Percentiles rank a stretch among this genome's conserved stretches.
phyloP scores from a whole-genome alignment of 371 early-diverging fungal species.

The Mycotypha africana region DNA sequence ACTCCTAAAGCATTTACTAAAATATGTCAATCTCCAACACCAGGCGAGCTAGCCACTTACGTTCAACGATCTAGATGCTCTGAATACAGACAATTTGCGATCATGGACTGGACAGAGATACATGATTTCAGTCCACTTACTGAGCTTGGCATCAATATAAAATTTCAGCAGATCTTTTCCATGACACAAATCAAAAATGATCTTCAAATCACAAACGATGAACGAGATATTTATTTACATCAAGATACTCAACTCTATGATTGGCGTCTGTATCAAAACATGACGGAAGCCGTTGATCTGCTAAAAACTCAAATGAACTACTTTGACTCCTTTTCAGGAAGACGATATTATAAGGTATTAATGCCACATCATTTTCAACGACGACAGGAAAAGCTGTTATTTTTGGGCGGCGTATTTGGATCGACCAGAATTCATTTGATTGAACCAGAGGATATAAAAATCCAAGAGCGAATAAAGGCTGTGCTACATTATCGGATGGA shows the following conservation, averaged over 20 bases:
- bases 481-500: constrained; percentile 30
- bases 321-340: constrained; percentile 33
- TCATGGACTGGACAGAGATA: constrained; percentile 33
- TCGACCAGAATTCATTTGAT: constrained; percentile 26
- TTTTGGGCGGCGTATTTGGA: constrained; percentile 37
- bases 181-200: constrained; percentile 21
- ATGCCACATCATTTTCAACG: constrained; percentile 17
- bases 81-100: constrained; percentile 29
- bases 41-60: constrained; percentile 6
- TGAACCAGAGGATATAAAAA: constrained; percentile 14
- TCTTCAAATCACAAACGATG: constrained; percentile 13
- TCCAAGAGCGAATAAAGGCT: constrained; percentile 16
- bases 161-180: constrained; percentile 12
- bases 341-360: constrained; percentile 26
- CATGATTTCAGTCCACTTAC: constrained; percentile 18
- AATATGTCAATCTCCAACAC: constrained; percentile 9
- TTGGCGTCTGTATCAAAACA: constrained; percentile 39
- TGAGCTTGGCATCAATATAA: neutral
- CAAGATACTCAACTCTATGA: constrained; percentile 38
- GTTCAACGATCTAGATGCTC: constrained; percentile 17
- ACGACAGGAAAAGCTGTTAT: constrained; percentile 24
- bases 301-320: constrained; percentile 17
- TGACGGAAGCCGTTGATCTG: constrained; percentile 8
- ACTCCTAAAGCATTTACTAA: constrained; percentile 23
- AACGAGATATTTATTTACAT: constrained; percentile 26